Percentiles rank a stretch among this genome's conserved stretches.
Conservation (phyloP, 2,329 filamentous ascomycete genomes). For the Chaetomium strumarium region DNA sequence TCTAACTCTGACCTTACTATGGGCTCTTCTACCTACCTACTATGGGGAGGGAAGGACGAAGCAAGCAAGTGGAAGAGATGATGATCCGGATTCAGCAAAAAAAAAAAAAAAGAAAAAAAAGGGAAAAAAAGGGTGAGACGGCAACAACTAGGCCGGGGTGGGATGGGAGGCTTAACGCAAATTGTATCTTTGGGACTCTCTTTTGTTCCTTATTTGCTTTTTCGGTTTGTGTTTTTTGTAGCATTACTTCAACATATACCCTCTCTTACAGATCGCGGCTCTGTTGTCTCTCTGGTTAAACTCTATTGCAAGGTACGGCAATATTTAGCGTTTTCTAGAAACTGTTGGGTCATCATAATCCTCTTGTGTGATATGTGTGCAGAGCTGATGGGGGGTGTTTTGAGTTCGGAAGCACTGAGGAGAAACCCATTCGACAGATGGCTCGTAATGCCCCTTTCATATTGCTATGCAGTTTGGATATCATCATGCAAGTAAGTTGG, state of each 20-base stretch:
- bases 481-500: neutral
- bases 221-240: slow-evolving; percentile 7
- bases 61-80: neutral
- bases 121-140: too few relatives aligned
- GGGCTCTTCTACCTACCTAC: neutral
- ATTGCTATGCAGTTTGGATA: neutral
- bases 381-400: too few relatives aligned
- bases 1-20: slow-evolving; percentile 30
- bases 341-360: too few relatives aligned
- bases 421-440: too few relatives aligned
- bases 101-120: too few relatives aligned
- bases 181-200: slow-evolving; percentile 5
- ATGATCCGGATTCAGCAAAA: neutral
- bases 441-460: too few relatives aligned
- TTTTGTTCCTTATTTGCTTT: slow-evolving; percentile 15
- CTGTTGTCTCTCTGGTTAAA: neutral
- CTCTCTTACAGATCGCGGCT: slow-evolving; percentile 5
- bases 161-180: neutral
- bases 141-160: neutral
- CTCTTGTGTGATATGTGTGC: too few relatives aligned
- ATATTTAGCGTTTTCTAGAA: neutral
- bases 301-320: neutral
- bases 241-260: slow-evolving; percentile 11
- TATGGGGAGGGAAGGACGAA: neutral
- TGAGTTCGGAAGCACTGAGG: too few relatives aligned